Conservation (phyloP, 1,139 yeast genomes). For the Pichia sp. region DNA sequence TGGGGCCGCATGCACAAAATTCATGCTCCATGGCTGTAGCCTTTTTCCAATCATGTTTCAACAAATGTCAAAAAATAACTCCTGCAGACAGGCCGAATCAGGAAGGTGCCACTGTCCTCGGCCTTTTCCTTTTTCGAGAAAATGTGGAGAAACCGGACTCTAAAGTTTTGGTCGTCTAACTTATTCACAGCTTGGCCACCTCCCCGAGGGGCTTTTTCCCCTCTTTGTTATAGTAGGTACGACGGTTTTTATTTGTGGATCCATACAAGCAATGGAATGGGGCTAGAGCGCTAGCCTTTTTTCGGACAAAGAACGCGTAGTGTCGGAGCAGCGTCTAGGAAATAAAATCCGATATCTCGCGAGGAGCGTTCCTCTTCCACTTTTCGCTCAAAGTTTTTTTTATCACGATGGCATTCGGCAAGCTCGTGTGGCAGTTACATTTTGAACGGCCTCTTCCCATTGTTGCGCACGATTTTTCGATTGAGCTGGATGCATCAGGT, state of each 20-base stretch:
- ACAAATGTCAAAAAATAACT: background rate
- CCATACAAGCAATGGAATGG: background rate
- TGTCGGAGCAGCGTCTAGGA: background rate
- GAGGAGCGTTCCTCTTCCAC: background rate
- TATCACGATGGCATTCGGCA: background rate
- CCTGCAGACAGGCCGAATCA: background rate
- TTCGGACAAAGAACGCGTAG: too few relatives aligned
- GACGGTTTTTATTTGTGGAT: background rate
- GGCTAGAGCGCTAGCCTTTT: background rate
- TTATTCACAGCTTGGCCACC: background rate
- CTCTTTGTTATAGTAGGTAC: too few relatives aligned
- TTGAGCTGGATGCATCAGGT: background rate
- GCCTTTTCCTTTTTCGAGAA: background rate
- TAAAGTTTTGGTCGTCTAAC: background rate
- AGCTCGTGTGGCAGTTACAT: background rate
- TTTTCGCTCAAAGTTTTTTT: background rate
- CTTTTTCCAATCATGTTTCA: background rate
- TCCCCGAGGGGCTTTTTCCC: too few relatives aligned
- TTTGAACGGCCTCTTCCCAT: background rate
- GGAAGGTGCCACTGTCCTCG: background rate
- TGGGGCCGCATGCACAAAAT: background rate
- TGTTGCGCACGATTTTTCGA: background rate
- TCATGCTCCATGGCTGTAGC: background rate
- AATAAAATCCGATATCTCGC: background rate
- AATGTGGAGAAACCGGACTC: background rate